A percentile compares a stretch with the other conserved stretches of the same genome.
phyloP scores from a whole-genome alignment of 1,284 basidiomycete species.

The Ceratobasidium sp. region DNA sequence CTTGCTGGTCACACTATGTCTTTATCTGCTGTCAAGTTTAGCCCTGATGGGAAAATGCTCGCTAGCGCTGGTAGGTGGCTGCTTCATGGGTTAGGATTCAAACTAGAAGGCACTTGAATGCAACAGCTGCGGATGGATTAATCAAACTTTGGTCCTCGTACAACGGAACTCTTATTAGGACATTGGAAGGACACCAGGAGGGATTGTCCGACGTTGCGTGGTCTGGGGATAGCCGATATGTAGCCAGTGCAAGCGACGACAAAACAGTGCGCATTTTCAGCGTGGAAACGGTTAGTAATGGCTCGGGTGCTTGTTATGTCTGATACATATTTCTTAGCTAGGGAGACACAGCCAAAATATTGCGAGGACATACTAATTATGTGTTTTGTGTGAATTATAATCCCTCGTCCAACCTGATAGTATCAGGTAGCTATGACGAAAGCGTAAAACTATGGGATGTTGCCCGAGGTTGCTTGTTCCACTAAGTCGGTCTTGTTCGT shows the following conservation, averaged over 20 bases:
- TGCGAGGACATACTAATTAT: constrained; percentile 89
- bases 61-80: constrained; percentile 72
- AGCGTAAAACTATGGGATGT: constrained; percentile 96
- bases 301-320: neutral
- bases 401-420: constrained; percentile 85
- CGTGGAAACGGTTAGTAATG: constrained; percentile 63
- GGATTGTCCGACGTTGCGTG: constrained; percentile 91
- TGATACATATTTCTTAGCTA: constrained; percentile 13
- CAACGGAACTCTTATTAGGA: constrained; percentile 73
- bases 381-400: constrained; percentile 94
- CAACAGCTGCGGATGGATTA: constrained; percentile 76
- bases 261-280: constrained; percentile 84
- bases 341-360: constrained; percentile 65
- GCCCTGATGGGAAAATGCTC: constrained; percentile 72
- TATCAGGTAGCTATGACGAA: constrained; percentile 94
- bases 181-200: constrained; percentile 72
- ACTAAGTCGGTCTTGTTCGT: neutral
- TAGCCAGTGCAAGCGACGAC: constrained; percentile 92
- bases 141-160: constrained; percentile 79
- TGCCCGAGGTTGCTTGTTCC: constrained; percentile 66
- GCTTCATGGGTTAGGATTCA: neutral
- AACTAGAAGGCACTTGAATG: neutral
- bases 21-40: constrained; percentile 80
- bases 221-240: constrained; percentile 77
- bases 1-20: constrained; percentile 76